Evolutionary conservation across 2,329 filamentous ascomycete genomes (phyloP).

Genomic region (Talaromyces sp.): DNA sequence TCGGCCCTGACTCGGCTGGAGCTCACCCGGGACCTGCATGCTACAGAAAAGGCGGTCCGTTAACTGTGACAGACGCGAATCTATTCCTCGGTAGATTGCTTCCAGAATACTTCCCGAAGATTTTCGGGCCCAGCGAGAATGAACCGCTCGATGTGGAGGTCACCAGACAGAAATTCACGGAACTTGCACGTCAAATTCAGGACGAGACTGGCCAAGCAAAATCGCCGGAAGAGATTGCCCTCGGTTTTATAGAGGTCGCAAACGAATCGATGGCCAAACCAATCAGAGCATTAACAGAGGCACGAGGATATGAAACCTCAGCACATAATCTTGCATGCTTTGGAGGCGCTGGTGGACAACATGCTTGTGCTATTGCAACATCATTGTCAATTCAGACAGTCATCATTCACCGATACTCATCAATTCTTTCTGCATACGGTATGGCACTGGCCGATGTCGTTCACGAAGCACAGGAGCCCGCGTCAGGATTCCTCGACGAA

Average conservation of each 20-base stretch:
- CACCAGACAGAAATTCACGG: slow-evolving; percentile 35
- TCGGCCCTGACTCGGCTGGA: slow-evolving; percentile 82
- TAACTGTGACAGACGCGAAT: slow-evolving; percentile 89
- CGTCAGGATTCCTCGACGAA: slow-evolving; percentile 19
- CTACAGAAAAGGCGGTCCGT: slow-evolving; percentile 81
- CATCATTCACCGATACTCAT: slow-evolving; percentile 41
- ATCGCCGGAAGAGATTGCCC: slow-evolving; percentile 23
- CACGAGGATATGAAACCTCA: slow-evolving; percentile 21
- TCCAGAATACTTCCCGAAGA: slow-evolving; percentile 60
- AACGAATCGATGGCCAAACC: slow-evolving; percentile 22
- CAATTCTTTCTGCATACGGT: slow-evolving; percentile 42
- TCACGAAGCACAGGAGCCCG: slow-evolving; percentile 33
- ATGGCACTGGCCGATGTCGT: slow-evolving; percentile 41
- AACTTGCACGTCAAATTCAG: slow-evolving; percentile 43
- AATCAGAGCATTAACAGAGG: slow-evolving; percentile 22
- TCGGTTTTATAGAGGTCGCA: slow-evolving; percentile 22
- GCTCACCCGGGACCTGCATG: slow-evolving; percentile 87
- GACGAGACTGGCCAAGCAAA: slow-evolving; percentile 19
- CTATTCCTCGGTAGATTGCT: slow-evolving; percentile 75
- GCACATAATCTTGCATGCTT: slow-evolving; percentile 28
- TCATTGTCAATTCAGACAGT: slow-evolving; percentile 38
- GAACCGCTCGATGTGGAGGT: slow-evolving; percentile 40
- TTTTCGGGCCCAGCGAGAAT: slow-evolving; percentile 13
- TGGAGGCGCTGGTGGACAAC: slow-evolving; percentile 33
- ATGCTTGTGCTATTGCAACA: slow-evolving; percentile 40